A percentile compares a stretch with the other conserved stretches of the same genome.
Conservation (phyloP, 768 basidiomycete genomes). For the Mycena belliarum region DNA sequence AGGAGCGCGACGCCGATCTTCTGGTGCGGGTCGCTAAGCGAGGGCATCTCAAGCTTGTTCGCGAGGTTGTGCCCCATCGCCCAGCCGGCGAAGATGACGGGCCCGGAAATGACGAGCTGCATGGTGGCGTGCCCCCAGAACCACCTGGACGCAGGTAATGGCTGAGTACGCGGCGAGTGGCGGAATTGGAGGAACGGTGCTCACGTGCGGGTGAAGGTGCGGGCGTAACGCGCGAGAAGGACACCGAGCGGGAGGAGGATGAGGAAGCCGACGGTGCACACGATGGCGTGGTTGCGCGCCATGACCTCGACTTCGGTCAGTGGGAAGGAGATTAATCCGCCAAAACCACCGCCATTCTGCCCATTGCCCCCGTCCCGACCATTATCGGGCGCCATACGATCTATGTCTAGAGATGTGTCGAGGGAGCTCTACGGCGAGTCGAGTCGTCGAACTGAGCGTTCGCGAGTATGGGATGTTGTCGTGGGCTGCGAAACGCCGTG, state of each 20-base stretch:
- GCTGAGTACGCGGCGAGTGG: not conserved
- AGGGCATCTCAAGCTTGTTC: constrained; percentile 27
- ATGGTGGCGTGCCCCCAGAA: constrained; percentile 50
- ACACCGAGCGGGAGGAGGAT: constrained; percentile 60
- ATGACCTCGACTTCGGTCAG: constrained; percentile 34
- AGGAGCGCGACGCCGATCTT: constrained; percentile 54
- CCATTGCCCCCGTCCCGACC: not conserved
- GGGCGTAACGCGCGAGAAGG: constrained; percentile 52
- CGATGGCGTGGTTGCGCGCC: constrained; percentile 49
- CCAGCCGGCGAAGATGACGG: constrained; percentile 55
- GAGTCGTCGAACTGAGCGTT: too few relatives aligned
- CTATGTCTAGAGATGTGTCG: not conserved
- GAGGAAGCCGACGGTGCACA: constrained; percentile 55
- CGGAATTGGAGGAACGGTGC: constrained; percentile 19
- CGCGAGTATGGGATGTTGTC: not conserved
- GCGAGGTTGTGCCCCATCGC: constrained; percentile 42
- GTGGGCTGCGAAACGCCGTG: not conserved
- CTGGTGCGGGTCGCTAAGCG: constrained; percentile 49
- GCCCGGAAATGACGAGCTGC: constrained; percentile 51
- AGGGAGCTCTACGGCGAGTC: too few relatives aligned
- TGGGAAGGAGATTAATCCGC: constrained; percentile 6
- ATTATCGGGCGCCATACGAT: not conserved
- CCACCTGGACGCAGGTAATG: constrained; percentile 38
- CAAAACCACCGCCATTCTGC: not conserved
- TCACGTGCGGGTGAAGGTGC: constrained; percentile 51